A percentile compares a stretch with the other conserved stretches of the same genome.
Evolutionary conservation across 768 basidiomycete genomes (phyloP).

Genomic region (Pulveroboletus sp.): DNA sequence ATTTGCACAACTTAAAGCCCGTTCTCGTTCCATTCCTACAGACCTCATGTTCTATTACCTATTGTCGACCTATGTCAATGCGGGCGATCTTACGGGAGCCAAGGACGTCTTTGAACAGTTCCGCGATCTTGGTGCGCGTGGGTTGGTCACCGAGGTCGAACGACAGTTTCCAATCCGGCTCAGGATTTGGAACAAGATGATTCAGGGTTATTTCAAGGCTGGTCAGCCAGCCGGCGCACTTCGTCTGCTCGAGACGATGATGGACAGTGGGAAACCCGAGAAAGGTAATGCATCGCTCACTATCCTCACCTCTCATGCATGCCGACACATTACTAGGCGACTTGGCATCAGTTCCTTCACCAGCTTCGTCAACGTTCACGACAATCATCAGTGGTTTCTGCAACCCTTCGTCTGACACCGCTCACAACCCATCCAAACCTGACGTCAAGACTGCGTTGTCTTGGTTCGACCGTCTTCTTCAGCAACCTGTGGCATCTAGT

Average conservation of each 20-base stretch:
- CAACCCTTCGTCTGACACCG: conserved; percentile 31
- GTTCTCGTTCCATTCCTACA: conserved; percentile 25
- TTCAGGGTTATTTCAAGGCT: conserved; percentile 65
- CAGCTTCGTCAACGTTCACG: conserved; percentile 60
- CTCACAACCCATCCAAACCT: conserved; percentile 8
- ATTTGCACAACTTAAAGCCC: conserved; percentile 57
- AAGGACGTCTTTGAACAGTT: conserved; percentile 65
- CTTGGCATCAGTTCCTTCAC: conserved; percentile 45
- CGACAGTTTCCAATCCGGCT: conserved; percentile 35
- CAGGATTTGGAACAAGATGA: conserved; percentile 70
- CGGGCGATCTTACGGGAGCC: conserved; percentile 45
- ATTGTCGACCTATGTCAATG: conserved; percentile 54
- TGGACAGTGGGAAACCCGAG: conserved; percentile 39
- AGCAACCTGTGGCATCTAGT: conserved; percentile 34
- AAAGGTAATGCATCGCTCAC: conserved; percentile 4
- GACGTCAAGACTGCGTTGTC: conserved; percentile 60
- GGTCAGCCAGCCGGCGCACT: conserved; percentile 62
- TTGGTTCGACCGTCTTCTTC: conserved; percentile 69
- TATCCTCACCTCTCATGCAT: not conserved
- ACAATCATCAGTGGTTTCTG: conserved; percentile 65
- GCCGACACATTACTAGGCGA: conserved; percentile 12
- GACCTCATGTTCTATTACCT: conserved; percentile 49
- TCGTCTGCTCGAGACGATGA: conserved; percentile 65
- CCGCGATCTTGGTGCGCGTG: conserved; percentile 37
- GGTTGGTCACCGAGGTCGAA: conserved; percentile 24